Evolutionary conservation across 1,284 basidiomycete species (phyloP), one percentile per base, ranked within the genome.

Genomic region (Ganoderma resinaceum): DNA sequence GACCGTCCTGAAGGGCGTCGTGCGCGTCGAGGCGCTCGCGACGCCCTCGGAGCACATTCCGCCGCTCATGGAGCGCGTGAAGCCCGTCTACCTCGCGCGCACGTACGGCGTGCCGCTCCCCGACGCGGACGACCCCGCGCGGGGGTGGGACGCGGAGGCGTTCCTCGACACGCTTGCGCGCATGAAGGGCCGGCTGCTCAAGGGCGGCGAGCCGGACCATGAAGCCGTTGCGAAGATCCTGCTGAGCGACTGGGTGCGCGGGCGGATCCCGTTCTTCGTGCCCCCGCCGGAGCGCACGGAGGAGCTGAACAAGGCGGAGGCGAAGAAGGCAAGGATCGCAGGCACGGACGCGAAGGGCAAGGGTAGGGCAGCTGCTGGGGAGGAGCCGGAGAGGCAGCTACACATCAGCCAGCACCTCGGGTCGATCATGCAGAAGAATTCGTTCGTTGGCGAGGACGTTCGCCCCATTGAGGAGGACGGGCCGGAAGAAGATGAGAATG

Each of bases 231-330:
- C 97, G 40, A 99, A 97, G 84, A 97, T 99, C 81, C 85, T 99
- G 59, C 83, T 99, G 75, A 96, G 94, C 80, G 98, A 99, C 80
- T 99, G 98, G 98, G 96, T 98, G 69, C 87, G 98, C 65, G 98
- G 98, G 31, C 94, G 96, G 76, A 95, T 97, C 76, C 95, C 95
- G 38, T 96, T 90, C 83, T 96, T 95, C 74, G 94, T 95, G 29
- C 78, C 91, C 12, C 95, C 95, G 16, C 93, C 93, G 63, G 91
- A 92, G 78, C 82, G 92, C 61, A 78, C 91, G 14, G 89, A 90
- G 70, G 90, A 89, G 72, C 80, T 93, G 65, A 93, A 92, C 76
- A 82, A 83, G 75, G 80, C 81, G 14, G 91, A 92, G 80, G 88
- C 84, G 67, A 90, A 87, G 70, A 89, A 87, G 72, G 81, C 76